Conservation (phyloP, 495 filamentous ascomycete genomes). For the Penicillium lividum region DNA sequence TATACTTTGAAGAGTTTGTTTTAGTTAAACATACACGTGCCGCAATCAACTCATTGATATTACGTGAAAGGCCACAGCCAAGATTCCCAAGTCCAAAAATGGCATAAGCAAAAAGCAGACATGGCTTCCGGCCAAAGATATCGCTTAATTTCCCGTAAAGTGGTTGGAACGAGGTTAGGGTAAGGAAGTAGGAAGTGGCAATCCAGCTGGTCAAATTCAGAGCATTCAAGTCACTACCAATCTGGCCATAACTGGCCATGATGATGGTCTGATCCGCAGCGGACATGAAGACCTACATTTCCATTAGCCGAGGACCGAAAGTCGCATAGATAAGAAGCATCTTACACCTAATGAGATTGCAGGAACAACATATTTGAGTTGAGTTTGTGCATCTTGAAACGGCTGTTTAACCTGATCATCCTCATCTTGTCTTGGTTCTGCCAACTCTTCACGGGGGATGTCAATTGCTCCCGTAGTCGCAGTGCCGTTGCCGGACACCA, state of each 20-base stretch:
- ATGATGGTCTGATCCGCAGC: slow-evolving; percentile 84
- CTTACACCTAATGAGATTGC: slow-evolving; percentile 56
- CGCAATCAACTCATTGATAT: slow-evolving; percentile 70
- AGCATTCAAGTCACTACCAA: slow-evolving; percentile 77
- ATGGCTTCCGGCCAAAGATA: slow-evolving; percentile 80
- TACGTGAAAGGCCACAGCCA: slow-evolving; percentile 68
- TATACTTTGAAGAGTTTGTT: neutral
- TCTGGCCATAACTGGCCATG: slow-evolving; percentile 74
- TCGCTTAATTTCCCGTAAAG: slow-evolving; percentile 77
- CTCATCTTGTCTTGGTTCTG: slow-evolving; percentile 6
- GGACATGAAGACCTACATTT: slow-evolving; percentile 61
- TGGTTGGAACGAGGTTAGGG: slow-evolving; percentile 76
- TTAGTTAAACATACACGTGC: slow-evolving; percentile 49
- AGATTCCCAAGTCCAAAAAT: slow-evolving; percentile 75
- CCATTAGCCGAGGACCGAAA: slow-evolving; percentile 14
- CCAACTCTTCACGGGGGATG: slow-evolving; percentile 24
- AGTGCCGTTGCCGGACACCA: slow-evolving; percentile 32
- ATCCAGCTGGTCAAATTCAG: slow-evolving; percentile 84
- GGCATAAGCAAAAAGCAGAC: slow-evolving; percentile 70
- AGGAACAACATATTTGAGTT: slow-evolving; percentile 50
- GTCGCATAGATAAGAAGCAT: neutral
- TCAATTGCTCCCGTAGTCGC: slow-evolving; percentile 32
- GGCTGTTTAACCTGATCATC: slow-evolving; percentile 31
- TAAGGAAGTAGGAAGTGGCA: slow-evolving; percentile 75
- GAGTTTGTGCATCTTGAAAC: slow-evolving; percentile 29